Percentiles rank a stretch among this genome's conserved stretches.
Conservation (phyloP, 495 filamentous ascomycete genomes). For the Tuber calosporum region DNA sequence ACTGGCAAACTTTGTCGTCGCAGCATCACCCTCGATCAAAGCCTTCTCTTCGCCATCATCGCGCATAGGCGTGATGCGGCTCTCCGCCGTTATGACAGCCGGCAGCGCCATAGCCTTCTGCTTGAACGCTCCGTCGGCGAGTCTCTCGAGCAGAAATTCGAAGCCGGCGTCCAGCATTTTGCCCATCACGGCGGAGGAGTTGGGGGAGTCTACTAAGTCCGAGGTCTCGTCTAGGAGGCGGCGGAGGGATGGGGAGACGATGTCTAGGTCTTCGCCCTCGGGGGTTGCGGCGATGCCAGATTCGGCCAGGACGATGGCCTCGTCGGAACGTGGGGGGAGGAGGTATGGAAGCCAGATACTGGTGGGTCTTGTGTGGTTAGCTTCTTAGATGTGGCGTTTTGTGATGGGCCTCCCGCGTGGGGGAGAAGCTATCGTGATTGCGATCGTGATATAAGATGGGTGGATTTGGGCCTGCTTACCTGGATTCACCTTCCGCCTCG, state of each 20-base stretch:
- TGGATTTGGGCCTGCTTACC: conserved; percentile 44
- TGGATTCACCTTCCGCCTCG: conserved; percentile 66
- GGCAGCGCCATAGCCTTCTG: conserved; percentile 48
- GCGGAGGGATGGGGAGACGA: conserved; percentile 57
- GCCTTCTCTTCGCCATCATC: conserved; percentile 7
- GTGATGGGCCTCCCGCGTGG: conserved; percentile 3
- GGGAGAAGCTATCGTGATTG: conserved; percentile 4
- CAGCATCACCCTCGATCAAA: conserved; percentile 14
- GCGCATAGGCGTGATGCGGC: background rate
- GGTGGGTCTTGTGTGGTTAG: conserved; percentile 43
- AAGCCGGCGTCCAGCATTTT: conserved; percentile 82
- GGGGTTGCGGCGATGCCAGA: conserved; percentile 55
- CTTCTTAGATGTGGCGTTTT: background rate
- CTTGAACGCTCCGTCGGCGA: conserved; percentile 71
- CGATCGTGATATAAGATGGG: background rate
- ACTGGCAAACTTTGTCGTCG: conserved; percentile 74
- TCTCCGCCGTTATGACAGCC: conserved; percentile 43
- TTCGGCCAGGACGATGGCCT: conserved; percentile 73
- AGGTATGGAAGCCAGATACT: conserved; percentile 69
- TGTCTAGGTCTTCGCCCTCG: conserved; percentile 25
- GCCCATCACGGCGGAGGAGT: conserved; percentile 74
- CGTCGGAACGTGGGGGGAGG: conserved; percentile 68
- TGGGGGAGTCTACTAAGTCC: conserved; percentile 88
- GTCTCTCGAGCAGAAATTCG: conserved; percentile 71
- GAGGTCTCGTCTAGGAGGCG: conserved; percentile 92